Base-by-base conservation (phyloP, 257 asterid species). In the Euphrasia confusa region DNA sequence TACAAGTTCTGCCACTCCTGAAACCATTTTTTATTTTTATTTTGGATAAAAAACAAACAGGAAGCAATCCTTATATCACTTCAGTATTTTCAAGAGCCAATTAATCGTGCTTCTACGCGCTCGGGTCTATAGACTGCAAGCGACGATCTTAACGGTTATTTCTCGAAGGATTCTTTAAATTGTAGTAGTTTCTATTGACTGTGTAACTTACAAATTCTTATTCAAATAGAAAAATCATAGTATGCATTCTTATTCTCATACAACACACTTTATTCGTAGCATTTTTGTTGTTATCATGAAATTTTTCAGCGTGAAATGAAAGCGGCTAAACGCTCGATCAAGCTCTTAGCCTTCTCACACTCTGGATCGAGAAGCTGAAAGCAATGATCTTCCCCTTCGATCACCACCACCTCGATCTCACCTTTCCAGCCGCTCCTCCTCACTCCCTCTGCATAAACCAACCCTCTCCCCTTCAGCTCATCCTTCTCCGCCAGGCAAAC, bases 71-170 rank as follows among this genome's bases (percentile, higher is more conserved):
- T 87, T 45, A 89, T 89, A 58, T 87, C 87, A 28, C 91, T 87
- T 58, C 99, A 87, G 73, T 89, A 93, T 79, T 93, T 93, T 71
- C 97, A 83, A 70, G 99, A 93, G 76, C 94, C 97, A 40, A 83
- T 93, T 53, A 68, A 60, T 35, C 75, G 78, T 7, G 93, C 61
- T 33, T 58, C 74, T 11, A 10, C 27, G 12, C 1, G 39, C 17
- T 26, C 0, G 18, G 15, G 39, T 10, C 33, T 21, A 21, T 53
- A 54, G 58, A 21, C 21, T 54, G 14, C 5, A 50, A 47, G 3
- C 6, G 53, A 5, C 17, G 42, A 9, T 37, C 11, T 37, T 37
- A 37, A 37, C 11, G 3, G 11, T 8, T 37, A 7, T 37, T 37
- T 37, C 10, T 9, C 9, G 10, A 11, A 2, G 42, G 10, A 37